Conservation (phyloP, 2,329 filamentous ascomycete species). For the Fusarium avenaceum region DNA sequence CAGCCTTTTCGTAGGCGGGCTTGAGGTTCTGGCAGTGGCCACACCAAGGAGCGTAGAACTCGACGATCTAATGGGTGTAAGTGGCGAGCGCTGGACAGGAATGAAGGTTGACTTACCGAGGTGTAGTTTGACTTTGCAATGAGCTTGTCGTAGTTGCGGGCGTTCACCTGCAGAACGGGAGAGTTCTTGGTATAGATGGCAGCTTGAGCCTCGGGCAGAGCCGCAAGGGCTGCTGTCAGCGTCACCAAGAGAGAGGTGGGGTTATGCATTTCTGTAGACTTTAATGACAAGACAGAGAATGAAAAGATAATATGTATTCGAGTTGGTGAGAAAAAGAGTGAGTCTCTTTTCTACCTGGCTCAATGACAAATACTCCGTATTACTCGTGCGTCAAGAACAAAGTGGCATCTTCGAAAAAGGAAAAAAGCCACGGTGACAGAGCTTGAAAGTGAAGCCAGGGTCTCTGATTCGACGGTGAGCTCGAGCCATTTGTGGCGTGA, state of each 20-base stretch:
- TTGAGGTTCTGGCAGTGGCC: conserved; percentile 97
- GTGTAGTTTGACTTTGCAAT: conserved; percentile 93
- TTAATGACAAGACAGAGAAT: conserved; percentile 30
- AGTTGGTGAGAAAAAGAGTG: not conserved
- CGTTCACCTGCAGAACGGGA: conserved; percentile 85
- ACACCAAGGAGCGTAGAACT: conserved; percentile 98
- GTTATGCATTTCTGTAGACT: conserved; percentile 63
- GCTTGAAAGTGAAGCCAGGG: conserved; percentile 37
- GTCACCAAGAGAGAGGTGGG: conserved; percentile 62
- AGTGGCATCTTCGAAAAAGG: conserved; percentile 48
- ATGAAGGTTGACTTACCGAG: conserved; percentile 71
- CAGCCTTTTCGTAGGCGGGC: conserved; percentile 94
- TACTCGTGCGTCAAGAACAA: conserved; percentile 40
- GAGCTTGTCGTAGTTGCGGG: conserved; percentile 82
- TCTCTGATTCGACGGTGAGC: conserved; percentile 39
- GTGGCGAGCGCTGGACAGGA: not conserved
- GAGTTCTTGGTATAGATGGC: conserved; percentile 89
- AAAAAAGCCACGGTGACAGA: conserved; percentile 53
- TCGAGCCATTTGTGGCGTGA: conserved; percentile 46
- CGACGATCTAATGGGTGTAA: conserved; percentile 66
- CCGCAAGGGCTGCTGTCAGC: conserved; percentile 71
- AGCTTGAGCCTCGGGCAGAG: conserved; percentile 74
- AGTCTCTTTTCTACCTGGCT: conserved; percentile 18
- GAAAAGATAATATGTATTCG: not conserved
- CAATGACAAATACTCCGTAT: conserved; percentile 23